These are phyloP conservation scores for Trichosporon ovoides DNA, from an alignment of 1,284 basidiomycete species.

Conservation along the genomic window DNA sequence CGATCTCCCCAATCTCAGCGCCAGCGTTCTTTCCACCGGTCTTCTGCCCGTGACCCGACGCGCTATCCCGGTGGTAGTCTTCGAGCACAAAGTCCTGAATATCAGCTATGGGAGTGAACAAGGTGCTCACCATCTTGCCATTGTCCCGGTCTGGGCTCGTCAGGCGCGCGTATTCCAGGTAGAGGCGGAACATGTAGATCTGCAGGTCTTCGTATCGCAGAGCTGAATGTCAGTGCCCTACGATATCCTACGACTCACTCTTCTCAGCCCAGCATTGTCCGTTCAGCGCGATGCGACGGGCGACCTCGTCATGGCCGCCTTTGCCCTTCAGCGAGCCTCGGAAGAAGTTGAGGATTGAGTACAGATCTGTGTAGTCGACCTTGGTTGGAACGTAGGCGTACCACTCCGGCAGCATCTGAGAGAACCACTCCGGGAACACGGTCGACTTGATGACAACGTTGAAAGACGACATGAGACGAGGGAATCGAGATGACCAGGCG, in stretches of 20 bases:
- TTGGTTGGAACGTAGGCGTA: constrained; percentile 50
- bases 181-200: constrained; percentile 50
- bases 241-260: constrained; percentile 28
- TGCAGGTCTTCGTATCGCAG: constrained; percentile 47
- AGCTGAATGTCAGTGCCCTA: constrained; percentile 23
- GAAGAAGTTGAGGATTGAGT: constrained; percentile 50
- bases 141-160: constrained; percentile 53
- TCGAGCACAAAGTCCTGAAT: constrained; percentile 26
- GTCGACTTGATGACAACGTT: constrained; percentile 50
- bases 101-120: not conserved
- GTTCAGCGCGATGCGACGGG: constrained; percentile 48
- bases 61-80: constrained; percentile 16
- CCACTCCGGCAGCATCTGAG: constrained; percentile 48
- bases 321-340: constrained; percentile 43
- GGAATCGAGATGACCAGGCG: constrained; percentile 49
- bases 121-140: constrained; percentile 48
- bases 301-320: constrained; percentile 49
- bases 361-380: constrained; percentile 50
- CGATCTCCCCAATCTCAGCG: not conserved
- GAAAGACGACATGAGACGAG: constrained; percentile 45
- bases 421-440: constrained; percentile 51
- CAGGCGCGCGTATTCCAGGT: constrained; percentile 56
- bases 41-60: not conserved
- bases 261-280: constrained; percentile 51
- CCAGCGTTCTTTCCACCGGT: not conserved